Evolutionary conservation across 2,329 filamentous ascomycete genomes (phyloP).

Genomic region (Plenodomus tracheiphilus): DNA sequence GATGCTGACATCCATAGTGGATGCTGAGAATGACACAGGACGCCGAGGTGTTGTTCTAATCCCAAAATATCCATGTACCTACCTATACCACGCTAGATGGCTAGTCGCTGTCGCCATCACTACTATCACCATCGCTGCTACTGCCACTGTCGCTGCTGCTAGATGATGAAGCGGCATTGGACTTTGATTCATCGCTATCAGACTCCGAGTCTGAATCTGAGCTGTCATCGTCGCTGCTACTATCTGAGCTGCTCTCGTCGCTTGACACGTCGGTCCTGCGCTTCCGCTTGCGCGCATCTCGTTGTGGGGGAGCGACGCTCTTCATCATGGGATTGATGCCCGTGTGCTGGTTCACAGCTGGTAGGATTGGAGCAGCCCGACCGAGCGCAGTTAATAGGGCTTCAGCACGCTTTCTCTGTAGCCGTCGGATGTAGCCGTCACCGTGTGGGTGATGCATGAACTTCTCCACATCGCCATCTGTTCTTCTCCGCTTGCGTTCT

Average conservation of each 20-base stretch:
- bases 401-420: conserved; percentile 40
- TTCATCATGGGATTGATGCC: conserved; percentile 19
- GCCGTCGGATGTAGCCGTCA: conserved; percentile 36
- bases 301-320: conserved; percentile 16
- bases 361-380: conserved; percentile 26
- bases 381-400: conserved; percentile 36
- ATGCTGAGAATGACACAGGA: neutral
- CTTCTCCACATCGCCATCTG: conserved; percentile 35
- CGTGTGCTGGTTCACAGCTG: conserved; percentile 13
- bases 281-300: conserved; percentile 31
- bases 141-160: conserved; percentile 21
- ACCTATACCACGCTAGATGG: neutral
- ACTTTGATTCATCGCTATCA: conserved; percentile 13
- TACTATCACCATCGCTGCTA: too few species aligned
- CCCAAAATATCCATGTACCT: neutral
- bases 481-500: conserved; percentile 33
- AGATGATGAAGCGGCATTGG: conserved; percentile 6
- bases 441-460: conserved; percentile 27
- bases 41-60: neutral
- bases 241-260: conserved; percentile 40
- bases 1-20: neutral
- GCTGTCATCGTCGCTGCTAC: conserved; percentile 32
- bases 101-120: conserved; percentile 8
- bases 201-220: conserved; percentile 26
- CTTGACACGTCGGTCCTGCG: conserved; percentile 32